Conservation (phyloP, 768 basidiomycete genomes). For the Heimioporus sp. region DNA sequence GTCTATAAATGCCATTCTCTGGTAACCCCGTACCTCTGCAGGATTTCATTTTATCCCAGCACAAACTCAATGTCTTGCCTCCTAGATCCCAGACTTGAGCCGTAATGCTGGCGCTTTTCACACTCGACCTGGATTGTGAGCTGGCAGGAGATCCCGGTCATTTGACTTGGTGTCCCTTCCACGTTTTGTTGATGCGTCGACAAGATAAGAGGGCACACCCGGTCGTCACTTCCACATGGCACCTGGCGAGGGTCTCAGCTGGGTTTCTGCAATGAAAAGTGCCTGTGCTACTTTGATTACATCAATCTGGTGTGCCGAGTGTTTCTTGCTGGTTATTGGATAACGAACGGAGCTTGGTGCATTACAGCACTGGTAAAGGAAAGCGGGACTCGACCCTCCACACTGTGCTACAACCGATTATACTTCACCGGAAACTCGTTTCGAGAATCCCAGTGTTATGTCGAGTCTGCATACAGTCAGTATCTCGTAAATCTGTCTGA, state of each 20-base stretch:
- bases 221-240: conserved; percentile 35
- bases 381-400: neutral
- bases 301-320: conserved; percentile 31
- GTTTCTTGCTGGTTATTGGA: no score
- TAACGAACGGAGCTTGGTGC: no score
- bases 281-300: conserved; percentile 36
- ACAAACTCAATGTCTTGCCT: no score
- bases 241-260: conserved; percentile 34
- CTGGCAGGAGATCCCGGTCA: no score
- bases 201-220: conserved; percentile 39
- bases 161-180: no score
- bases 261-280: conserved; percentile 35
- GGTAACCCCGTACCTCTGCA: no score
- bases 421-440: conserved; percentile 21
- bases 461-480: conserved; percentile 24
- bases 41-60: no score
- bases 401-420: neutral
- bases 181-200: no score
- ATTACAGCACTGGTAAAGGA: conserved; percentile 31
- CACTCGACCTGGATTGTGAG: no score
- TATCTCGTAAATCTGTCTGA: conserved; percentile 24
- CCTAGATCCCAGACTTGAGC: no score
- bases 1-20: no score
- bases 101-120: no score
- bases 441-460: conserved; percentile 26